Conservation (phyloP, 2,329 filamentous ascomycete genomes). For the Remersonia thermophila region DNA sequence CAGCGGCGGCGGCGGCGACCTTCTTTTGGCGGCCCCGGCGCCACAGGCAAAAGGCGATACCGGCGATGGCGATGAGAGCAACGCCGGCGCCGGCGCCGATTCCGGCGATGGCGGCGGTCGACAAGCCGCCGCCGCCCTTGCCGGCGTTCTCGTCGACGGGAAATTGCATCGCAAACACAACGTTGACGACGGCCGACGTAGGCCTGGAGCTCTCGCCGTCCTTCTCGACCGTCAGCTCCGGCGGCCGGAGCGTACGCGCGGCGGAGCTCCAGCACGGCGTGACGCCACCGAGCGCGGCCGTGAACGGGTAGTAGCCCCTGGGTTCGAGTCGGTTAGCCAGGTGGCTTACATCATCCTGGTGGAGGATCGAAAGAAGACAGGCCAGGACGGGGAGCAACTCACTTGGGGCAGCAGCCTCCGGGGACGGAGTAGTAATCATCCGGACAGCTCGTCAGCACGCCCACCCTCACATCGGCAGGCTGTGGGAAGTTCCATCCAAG, state of each 20-base stretch:
- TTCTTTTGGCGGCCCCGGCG: conserved; percentile 13
- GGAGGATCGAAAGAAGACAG: not conserved
- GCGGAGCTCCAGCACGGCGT: conserved; percentile 20
- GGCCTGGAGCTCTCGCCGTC: conserved; percentile 13
- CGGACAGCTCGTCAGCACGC: conserved; percentile 12
- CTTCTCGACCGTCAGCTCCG: conserved; percentile 13
- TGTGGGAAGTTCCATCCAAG: conserved; percentile 13
- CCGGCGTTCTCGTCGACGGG: conserved; percentile 7
- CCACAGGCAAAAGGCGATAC: conserved; percentile 13
- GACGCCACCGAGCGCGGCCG: conserved; percentile 16
- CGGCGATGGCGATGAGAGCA: conserved; percentile 10
- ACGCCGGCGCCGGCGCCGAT: conserved; percentile 13
- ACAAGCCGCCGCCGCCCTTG: conserved; percentile 6
- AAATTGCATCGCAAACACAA: conserved; percentile 20
- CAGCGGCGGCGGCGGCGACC: not conserved
- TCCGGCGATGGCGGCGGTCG: conserved; percentile 12
- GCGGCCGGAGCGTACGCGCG: conserved; percentile 4
- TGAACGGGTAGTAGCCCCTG: conserved; percentile 19
- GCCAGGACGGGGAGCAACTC: conserved; percentile 4
- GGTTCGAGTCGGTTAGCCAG: conserved; percentile 1
- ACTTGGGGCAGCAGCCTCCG: conserved; percentile 18
- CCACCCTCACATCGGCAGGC: conserved; percentile 8
- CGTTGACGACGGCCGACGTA: conserved; percentile 19
- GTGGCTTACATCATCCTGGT: not conserved
- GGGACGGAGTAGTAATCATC: conserved; percentile 20